Evolutionary conservation across 163 green algal genomes (phyloP), one percentile per base, ranked within the genome.

Genomic region (Trebouxiophyceae sp.): DNA sequence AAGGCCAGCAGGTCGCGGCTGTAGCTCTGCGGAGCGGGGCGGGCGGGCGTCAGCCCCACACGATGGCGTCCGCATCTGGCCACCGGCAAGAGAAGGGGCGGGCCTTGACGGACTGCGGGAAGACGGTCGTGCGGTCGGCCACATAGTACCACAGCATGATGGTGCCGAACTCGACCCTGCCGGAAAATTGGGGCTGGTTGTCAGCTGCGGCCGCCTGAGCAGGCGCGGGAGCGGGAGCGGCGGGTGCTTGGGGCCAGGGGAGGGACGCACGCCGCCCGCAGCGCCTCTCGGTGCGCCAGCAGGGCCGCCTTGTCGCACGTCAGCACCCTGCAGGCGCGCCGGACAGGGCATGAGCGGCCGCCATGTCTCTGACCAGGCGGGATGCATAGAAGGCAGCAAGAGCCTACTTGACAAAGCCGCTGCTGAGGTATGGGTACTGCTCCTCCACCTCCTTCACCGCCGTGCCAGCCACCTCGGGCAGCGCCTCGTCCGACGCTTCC

Each of bases 101-200:
- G 59, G 83, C 82, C 75, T 91, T 93, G 7, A 68, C 60, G 22
- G 65, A 74, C 0, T 72, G 39, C 8, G 60, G 67, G n/a, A 97
- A 68, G 0, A 91, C 0, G 3, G 63, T 66, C 3, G 89, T 97
- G 50, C 91, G 80, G 71, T 97, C 91, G 33, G 77, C 87, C 2
- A 97, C 7, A 62, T 87, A 96, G 65, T 91, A 95, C 83, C 86
- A 97, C 2, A 87, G 29, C 54, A 96, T 76, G 30, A 96, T 84
- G 27, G 70, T 77, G 6, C 89, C 90, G 73, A 91, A 87, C 69
- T 96, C 89, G 5, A 85, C 85, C 4, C 70, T 77, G 65, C 55
- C 65, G 4, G 57, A 30, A 58, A 16, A 30, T 58, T 58, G 24
- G 50, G 6, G 8, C 12, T 28, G 6, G 22, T 31, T 58, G 12